These are phyloP conservation scores for Hypomyces perniciosus DNA, from an alignment of 2,329 filamentous ascomycete genomes.

Conservation along the genomic window DNA sequence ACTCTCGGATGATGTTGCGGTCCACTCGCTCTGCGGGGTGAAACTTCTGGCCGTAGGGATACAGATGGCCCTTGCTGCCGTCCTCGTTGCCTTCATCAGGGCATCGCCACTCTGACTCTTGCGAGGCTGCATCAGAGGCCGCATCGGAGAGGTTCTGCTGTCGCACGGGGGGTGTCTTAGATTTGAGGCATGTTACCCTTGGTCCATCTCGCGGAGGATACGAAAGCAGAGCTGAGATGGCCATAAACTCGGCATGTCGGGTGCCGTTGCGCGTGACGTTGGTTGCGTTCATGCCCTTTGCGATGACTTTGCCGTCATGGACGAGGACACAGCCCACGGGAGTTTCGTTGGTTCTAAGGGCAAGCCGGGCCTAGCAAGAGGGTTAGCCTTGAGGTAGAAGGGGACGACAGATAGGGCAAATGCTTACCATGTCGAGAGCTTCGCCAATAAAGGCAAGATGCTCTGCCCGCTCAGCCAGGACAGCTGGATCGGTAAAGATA, in stretches of 20 bases:
- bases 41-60: slow-evolving; percentile 55
- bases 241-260: slow-evolving; percentile 91
- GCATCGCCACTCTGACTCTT: slow-evolving; percentile 12
- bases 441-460: slow-evolving; percentile 67
- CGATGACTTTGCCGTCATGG: slow-evolving; percentile 70
- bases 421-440: slow-evolving; percentile 73
- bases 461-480: slow-evolving; percentile 27
- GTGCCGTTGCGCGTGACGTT: slow-evolving; percentile 88
- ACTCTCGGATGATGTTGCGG: slow-evolving; percentile 61
- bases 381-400: slow-evolving; percentile 18
- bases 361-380: slow-evolving; percentile 67
- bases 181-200: slow-evolving; percentile 27
- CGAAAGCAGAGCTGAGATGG: slow-evolving; percentile 56
- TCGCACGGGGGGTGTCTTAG: slow-evolving; percentile 23
- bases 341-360: slow-evolving; percentile 81
- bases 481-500: slow-evolving; percentile 20
- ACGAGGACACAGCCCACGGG: slow-evolving; percentile 96
- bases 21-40: slow-evolving; percentile 53
- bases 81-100: slow-evolving; percentile 46
- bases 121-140: slow-evolving; percentile 20
- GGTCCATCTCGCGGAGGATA: slow-evolving; percentile 28
- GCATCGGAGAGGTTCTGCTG: slow-evolving; percentile 13
- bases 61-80: slow-evolving; percentile 50
- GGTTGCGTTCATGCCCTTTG: slow-evolving; percentile 92
- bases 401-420: not conserved